These are phyloP conservation scores for Clitoria ternatea DNA, from an alignment of 306 rosid genomes.

Conservation along the genomic window DNA sequence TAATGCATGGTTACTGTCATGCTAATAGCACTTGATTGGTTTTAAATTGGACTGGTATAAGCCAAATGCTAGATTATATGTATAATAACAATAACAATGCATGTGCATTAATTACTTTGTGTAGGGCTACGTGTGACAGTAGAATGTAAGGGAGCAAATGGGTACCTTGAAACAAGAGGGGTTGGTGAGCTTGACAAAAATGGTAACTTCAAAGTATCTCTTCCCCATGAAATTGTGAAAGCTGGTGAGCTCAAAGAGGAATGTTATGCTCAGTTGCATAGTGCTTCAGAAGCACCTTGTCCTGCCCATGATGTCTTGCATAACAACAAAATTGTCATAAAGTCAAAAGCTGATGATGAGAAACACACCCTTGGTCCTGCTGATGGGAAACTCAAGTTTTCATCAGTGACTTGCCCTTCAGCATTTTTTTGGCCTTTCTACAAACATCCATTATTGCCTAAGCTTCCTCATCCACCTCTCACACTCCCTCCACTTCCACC, in stretches of 20 bases:
- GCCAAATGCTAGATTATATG: neutral
- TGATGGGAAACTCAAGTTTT: constrained; percentile 62
- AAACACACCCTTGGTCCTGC: constrained; percentile 47
- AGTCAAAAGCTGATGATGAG: constrained; percentile 36
- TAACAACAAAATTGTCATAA: constrained; percentile 47
- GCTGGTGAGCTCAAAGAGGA: constrained; percentile 58
- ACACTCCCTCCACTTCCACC: constrained; percentile 39
- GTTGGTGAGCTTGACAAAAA: constrained; percentile 50
- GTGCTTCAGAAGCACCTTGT: constrained; percentile 63
- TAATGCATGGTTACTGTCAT: neutral
- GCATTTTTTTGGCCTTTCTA: constrained; percentile 51
- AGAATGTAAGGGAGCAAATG: constrained; percentile 67
- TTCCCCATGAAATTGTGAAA: constrained; percentile 55
- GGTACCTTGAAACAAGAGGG: constrained; percentile 58
- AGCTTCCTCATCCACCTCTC: constrained; percentile 36
- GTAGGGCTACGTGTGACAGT: constrained; percentile 67
- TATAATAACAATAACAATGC: neutral
- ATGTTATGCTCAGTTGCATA: constrained; percentile 80
- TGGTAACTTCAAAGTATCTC: constrained; percentile 64
- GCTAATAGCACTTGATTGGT: neutral
- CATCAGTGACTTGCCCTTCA: constrained; percentile 64
- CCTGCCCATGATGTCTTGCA: constrained; percentile 52
- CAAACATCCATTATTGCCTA: constrained; percentile 45
- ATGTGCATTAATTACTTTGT: neutral
- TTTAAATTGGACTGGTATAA: neutral